These are phyloP conservation scores for Simplicillium sp. DNA, from an alignment of 2,329 filamentous ascomycete genomes.

Conservation along the genomic window DNA sequence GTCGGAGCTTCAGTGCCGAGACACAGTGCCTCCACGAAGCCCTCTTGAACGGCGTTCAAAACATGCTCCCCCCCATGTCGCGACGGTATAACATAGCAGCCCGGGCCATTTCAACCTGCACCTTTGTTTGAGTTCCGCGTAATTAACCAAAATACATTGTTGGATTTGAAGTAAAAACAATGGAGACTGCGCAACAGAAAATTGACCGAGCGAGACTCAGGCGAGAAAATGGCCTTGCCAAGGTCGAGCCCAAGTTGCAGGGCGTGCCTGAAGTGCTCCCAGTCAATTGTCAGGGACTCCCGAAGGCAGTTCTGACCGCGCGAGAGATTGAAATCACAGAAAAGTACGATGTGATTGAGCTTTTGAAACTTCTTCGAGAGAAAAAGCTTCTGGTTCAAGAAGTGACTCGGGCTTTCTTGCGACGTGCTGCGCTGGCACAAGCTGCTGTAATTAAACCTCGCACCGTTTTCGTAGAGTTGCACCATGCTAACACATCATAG, in stretches of 20 bases:
- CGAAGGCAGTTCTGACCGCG: conserved; percentile 12
- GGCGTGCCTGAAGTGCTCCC: conserved; percentile 8
- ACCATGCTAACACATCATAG: conserved; percentile 8
- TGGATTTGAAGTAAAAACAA: conserved; percentile 12
- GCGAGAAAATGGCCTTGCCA: conserved; percentile 7
- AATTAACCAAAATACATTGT: too few species aligned
- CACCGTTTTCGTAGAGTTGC: neutral
- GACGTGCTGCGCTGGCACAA: conserved; percentile 6
- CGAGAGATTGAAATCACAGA: conserved; percentile 18
- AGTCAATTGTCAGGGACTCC: conserved; percentile 13
- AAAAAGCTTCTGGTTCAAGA: conserved; percentile 4
- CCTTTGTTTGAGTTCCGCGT: too few species aligned
- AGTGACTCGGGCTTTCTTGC: conserved; percentile 5
- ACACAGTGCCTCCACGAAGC: too few species aligned
- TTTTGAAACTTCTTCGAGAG: conserved; percentile 7
- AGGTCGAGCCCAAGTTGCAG: conserved; percentile 9
- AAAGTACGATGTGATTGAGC: conserved; percentile 13
- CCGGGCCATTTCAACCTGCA: too few species aligned
- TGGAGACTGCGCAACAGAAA: too few species aligned
- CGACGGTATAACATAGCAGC: too few species aligned
- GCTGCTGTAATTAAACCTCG: conserved; percentile 2
- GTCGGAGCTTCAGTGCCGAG: too few species aligned
- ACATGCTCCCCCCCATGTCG: too few species aligned
- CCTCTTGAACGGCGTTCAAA: too few species aligned
- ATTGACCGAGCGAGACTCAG: conserved; percentile 2